Percentiles rank a stretch among this genome's conserved stretches.
These are phyloP conservation scores for Plenodomus biglobosus DNA, from an alignment of 2,329 filamentous ascomycete species.

Conservation along the genomic window DNA sequence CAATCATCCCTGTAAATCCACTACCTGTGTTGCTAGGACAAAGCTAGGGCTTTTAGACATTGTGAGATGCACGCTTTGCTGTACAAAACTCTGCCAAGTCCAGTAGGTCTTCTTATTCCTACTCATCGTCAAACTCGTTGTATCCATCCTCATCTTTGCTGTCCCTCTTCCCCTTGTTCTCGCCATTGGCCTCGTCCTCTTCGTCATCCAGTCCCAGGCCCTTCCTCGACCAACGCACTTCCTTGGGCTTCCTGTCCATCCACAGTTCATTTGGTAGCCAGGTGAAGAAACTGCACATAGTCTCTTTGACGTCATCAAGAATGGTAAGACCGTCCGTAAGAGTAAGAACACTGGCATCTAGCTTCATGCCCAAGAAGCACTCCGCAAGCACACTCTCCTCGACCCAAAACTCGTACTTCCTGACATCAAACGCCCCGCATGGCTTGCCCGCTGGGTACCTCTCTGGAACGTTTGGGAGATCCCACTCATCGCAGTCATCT, in stretches of 20 bases:
- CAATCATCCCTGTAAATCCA: too few relatives aligned
- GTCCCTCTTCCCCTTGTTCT: conserved; percentile 7
- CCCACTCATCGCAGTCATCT: conserved; percentile 44
- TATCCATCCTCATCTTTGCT: conserved; percentile 11
- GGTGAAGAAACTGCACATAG: conserved; percentile 49
- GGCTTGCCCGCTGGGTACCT: conserved; percentile 30
- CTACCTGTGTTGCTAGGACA: too few relatives aligned
- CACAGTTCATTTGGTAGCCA: conserved; percentile 49
- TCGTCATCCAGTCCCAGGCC: conserved; percentile 20
- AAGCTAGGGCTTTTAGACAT: too few relatives aligned
- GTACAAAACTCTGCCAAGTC: too few relatives aligned
- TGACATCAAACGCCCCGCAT: conserved; percentile 35
- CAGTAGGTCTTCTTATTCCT: background rate
- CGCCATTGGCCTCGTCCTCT: conserved; percentile 11
- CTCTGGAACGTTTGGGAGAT: conserved; percentile 39
- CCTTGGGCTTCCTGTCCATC: conserved; percentile 34
- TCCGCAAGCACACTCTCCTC: conserved; percentile 62
- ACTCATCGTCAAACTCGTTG: conserved; percentile 22
- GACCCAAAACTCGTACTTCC: conserved; percentile 61
- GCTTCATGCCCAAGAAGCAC: conserved; percentile 61
- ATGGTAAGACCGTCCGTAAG: conserved; percentile 30
- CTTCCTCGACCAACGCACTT: conserved; percentile 29
- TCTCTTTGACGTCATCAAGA: conserved; percentile 44
- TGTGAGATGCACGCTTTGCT: too few relatives aligned
- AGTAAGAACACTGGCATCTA: conserved; percentile 39